A percentile compares a stretch with the other conserved stretches of the same genome.
These are phyloP conservation scores for Gloeostereum incarnatum DNA, from an alignment of 768 basidiomycete genomes.

Conservation along the genomic window DNA sequence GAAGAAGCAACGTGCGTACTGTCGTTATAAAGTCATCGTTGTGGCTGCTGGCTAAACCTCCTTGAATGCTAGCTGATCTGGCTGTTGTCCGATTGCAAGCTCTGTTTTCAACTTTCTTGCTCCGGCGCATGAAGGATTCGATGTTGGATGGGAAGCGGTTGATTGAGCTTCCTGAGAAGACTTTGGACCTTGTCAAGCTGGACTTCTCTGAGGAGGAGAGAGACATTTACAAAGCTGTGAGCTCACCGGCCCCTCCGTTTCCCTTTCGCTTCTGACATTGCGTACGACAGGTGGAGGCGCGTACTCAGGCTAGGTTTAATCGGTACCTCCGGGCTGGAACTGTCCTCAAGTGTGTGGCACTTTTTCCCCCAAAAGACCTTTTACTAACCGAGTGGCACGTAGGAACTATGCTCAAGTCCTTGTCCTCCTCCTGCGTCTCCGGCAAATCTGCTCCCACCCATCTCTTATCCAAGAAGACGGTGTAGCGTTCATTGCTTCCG, in stretches of 20 bases:
- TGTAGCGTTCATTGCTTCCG: slow-evolving; percentile 30
- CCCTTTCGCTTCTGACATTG: not conserved
- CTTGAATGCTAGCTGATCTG: slow-evolving; percentile 26
- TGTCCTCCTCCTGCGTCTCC: slow-evolving; percentile 41
- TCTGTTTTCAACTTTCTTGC: slow-evolving; percentile 39
- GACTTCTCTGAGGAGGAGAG: slow-evolving; percentile 55
- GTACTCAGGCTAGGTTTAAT: slow-evolving; percentile 55
- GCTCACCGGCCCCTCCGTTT: slow-evolving; percentile 1
- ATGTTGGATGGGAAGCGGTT: slow-evolving; percentile 57
- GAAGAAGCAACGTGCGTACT: slow-evolving; percentile 40
- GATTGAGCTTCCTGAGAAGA: slow-evolving; percentile 55
- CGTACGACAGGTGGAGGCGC: slow-evolving; percentile 36
- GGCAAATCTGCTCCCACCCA: slow-evolving; percentile 65
- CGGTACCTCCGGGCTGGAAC: slow-evolving; percentile 51
- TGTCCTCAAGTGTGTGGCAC: slow-evolving; percentile 45
- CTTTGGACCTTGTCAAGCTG: slow-evolving; percentile 37
- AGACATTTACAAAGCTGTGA: slow-evolving; percentile 50
- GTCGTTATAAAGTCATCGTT: not conserved
- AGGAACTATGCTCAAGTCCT: slow-evolving; percentile 52
- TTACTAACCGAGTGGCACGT: not conserved
- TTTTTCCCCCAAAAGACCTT: not conserved
- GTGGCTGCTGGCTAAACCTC: slow-evolving; percentile 5
- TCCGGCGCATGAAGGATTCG: slow-evolving; percentile 58
- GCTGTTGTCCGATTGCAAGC: slow-evolving; percentile 54
- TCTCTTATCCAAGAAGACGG: slow-evolving; percentile 52